Base-by-base conservation (phyloP, 1,284 basidiomycete species). In the Schizophyllum commune region DNA sequence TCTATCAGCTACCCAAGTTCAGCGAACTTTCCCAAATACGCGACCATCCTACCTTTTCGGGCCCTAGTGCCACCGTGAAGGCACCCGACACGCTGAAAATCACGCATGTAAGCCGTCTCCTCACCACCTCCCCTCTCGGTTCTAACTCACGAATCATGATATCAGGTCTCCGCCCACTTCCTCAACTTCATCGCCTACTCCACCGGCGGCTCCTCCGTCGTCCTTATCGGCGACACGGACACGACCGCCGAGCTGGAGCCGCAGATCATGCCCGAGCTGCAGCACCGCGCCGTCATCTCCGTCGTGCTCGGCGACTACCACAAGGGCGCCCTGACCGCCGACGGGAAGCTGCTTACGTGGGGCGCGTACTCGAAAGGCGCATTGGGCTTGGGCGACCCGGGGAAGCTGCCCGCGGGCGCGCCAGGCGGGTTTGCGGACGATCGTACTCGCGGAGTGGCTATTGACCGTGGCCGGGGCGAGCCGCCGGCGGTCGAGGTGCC, bases 251-350 rank as follows among this genome's bases (percentile, higher is more conserved):
- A 73, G 19, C 75, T 77, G 54, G 68, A 68, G 54, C 89, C 92
- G 1, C 78, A 79, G 34, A 75, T 91, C 63, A 79, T 91, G 2
- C 86, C 89, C 0, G 81, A 79, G 21, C 75, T 96, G 20, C 91
- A 94, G 67, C 81, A 88, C 66, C 81, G 77, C 63, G 78, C 79
- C 52, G 82, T 96, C 60, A 94, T 96, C 64, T 91, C 91, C 60
- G 86, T 95, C 60, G 86, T 88, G 8, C 79, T 94, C 56, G 95
- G 95, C 4, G 94, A 97, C 73, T 96, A 94, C 72, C 94, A 97
- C 75, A 87, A 79, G 68, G 91, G 87, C 27, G 94, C 95, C 0
- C 78, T 97, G 64, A 94, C 92, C 1, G 78, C 83, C 52, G 73
- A 79, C 27, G 95, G 94, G 13, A 83, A 87, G 66, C 77, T 96